Evolutionary conservation across 208 protist species (phyloP).

Genomic region (Leishmania tarentolae): DNA sequence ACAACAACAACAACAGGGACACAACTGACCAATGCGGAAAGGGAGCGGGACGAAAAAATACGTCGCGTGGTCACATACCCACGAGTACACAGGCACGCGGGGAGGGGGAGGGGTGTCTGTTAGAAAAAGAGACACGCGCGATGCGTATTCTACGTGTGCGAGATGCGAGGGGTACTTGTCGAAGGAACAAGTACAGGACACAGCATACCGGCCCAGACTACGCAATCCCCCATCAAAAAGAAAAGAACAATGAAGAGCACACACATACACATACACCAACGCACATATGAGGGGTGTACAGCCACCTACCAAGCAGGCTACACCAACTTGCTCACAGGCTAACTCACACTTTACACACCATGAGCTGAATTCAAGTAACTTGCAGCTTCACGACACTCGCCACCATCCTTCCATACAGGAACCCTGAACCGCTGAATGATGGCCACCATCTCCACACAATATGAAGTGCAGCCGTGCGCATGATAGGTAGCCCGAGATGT

Average conservation of each 20-base stretch:
- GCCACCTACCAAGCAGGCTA: not conserved
- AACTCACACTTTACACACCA: not conserved
- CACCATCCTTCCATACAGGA: not conserved
- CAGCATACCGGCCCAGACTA: not conserved
- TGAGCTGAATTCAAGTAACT: not conserved
- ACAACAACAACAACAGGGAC: not conserved
- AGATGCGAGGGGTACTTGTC: no score
- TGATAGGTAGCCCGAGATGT: not conserved
- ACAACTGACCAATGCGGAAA: not conserved
- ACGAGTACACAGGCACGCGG: not conserved
- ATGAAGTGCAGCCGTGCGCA: not conserved
- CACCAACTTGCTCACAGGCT: no score
- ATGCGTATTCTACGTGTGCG: no score
- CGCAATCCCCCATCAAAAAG: not conserved
- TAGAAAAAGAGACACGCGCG: not conserved
- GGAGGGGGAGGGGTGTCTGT: no score
- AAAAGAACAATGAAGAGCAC: not conserved
- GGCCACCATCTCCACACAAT: not conserved
- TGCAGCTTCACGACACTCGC: not conserved
- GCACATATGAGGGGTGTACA: not conserved
- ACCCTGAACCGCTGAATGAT: not conserved
- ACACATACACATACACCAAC: slow-evolving; percentile 3
- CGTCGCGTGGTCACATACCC: not conserved
- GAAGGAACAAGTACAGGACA: not conserved
- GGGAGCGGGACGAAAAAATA: not conserved